Evolutionary conservation across 2,329 filamentous ascomycete genomes (phyloP), one percentile per base, ranked within the genome.

Genomic region (Sphaerulina populicola): DNA sequence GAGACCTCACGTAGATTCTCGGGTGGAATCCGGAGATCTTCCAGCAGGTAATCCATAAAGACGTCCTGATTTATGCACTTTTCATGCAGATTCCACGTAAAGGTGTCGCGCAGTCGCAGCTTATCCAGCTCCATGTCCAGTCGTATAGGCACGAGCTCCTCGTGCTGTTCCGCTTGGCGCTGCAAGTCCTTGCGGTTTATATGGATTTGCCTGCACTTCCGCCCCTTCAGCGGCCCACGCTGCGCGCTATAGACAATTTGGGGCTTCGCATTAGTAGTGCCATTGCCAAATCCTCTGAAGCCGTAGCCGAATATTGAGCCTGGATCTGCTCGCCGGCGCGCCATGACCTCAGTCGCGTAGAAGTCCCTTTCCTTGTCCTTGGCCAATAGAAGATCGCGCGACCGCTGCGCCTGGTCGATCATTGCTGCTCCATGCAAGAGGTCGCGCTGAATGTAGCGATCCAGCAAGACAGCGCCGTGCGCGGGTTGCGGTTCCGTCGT

Each of bases 61-160:
- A 93, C 69, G 51, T 94, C 85, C 15, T 84, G 80, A 18, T 81
- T 77, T 2, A 94, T 80, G 10, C 93, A 78, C 52, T 90, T 84
- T 67, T 98, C 93, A 71, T 96, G 88, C 33, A 97, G 77, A 68
- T 98, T 98, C 90, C 91, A 98, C 2, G 93, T 97, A 61, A 98
- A 96, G 0, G 93, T 97, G 69, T 98, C 93, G 67, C 93, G 86
- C 54, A 98, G 77, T 70, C 93, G 93, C 62, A 97, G 81, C 72
- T 94, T 95, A 60, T 97, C 91, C 78, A 87, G 86, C 64, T 98
- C 93, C 44, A 97, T 87, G 62, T 98, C 93, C 49, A 98, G 72
- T 43, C 93, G 81, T 58, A 98, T 79, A 2, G 93, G 93, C 1
- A 97, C 87, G 48, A 98, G 74, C 65, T 96, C 88, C 68, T 98